phyloP scores from a whole-genome alignment of 1,284 basidiomycete genomes.

The Pseudozyma pruni region DNA sequence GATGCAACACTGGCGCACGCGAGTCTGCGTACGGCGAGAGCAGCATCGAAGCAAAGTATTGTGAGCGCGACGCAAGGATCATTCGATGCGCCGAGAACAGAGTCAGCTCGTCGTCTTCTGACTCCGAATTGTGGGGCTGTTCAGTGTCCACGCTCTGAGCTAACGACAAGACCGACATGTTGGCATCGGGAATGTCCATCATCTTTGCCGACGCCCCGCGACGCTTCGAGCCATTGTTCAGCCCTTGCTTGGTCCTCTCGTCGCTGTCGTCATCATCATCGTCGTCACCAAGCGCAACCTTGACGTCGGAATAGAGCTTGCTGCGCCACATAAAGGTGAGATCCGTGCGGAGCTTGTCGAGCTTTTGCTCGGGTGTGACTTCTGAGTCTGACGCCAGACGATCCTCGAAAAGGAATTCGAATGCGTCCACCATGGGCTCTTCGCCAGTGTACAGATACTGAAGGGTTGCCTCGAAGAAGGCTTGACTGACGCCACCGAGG shows the following conservation, averaged over 20 bases:
- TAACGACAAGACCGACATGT: constrained; percentile 49
- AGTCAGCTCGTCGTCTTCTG: constrained; percentile 51
- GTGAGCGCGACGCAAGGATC: constrained; percentile 86
- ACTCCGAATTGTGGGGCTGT: constrained; percentile 28
- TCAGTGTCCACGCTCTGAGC: constrained; percentile 43
- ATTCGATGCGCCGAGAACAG: constrained; percentile 89
- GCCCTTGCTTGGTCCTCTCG: not conserved
- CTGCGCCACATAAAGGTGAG: constrained; percentile 64
- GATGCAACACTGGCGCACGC: constrained; percentile 27
- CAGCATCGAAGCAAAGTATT: constrained; percentile 84
- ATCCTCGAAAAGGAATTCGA: constrained; percentile 61
- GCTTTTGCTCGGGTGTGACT: constrained; percentile 76
- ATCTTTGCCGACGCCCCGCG: constrained; percentile 7
- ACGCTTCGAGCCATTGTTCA: not conserved
- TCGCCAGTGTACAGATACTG: constrained; percentile 63
- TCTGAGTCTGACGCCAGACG: constrained; percentile 60
- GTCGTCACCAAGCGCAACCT: constrained; percentile 51
- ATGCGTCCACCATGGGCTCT: constrained; percentile 53
- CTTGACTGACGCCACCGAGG: constrained; percentile 44
- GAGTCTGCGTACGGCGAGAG: constrained; percentile 74
- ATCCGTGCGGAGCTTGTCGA: constrained; percentile 79
- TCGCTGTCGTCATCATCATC: constrained; percentile 22
- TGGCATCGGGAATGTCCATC: constrained; percentile 52
- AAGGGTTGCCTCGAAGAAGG: constrained; percentile 57
- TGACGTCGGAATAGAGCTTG: constrained; percentile 61